Conservation (phyloP, 495 filamentous ascomycete species). For the Neurospora sp. region DNA sequence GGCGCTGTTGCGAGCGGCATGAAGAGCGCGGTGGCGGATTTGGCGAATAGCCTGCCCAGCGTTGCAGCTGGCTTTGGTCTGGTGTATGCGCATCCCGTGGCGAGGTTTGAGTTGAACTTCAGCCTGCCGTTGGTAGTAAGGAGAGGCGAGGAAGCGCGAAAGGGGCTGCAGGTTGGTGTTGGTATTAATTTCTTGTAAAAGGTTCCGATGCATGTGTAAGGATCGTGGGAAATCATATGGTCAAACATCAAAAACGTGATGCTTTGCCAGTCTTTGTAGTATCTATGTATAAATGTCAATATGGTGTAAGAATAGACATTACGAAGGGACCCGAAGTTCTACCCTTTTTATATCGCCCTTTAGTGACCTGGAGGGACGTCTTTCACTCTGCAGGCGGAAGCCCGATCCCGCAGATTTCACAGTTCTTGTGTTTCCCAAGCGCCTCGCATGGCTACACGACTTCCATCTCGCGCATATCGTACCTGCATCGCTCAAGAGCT, state of each 20-base stretch:
- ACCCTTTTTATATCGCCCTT: neutral
- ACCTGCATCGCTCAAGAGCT: neutral
- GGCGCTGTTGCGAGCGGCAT: conserved; percentile 39
- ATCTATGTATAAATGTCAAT: neutral
- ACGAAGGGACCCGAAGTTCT: neutral
- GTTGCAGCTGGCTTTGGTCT: conserved; percentile 79
- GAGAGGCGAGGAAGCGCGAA: conserved; percentile 73
- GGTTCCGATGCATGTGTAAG: neutral
- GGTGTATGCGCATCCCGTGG: conserved; percentile 86
- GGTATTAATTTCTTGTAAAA: conserved; percentile 82
- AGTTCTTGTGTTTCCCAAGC: neutral
- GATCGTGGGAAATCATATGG: neutral
- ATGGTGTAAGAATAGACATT: neutral
- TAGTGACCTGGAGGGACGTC: neutral
- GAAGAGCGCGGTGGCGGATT: conserved; percentile 47
- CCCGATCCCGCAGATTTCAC: neutral
- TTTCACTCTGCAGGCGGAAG: neutral
- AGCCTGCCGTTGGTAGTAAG: conserved; percentile 74
- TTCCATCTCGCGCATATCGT: neutral
- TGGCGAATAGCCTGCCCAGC: conserved; percentile 70
- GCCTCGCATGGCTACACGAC: neutral
- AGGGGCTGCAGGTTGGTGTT: conserved; percentile 86
- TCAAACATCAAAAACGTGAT: neutral
- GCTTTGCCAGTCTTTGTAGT: neutral
- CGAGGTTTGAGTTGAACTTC: conserved; percentile 92